phyloP scores from a whole-genome alignment of 306 rosid genomes.

The Casuarina equisetifolia region DNA sequence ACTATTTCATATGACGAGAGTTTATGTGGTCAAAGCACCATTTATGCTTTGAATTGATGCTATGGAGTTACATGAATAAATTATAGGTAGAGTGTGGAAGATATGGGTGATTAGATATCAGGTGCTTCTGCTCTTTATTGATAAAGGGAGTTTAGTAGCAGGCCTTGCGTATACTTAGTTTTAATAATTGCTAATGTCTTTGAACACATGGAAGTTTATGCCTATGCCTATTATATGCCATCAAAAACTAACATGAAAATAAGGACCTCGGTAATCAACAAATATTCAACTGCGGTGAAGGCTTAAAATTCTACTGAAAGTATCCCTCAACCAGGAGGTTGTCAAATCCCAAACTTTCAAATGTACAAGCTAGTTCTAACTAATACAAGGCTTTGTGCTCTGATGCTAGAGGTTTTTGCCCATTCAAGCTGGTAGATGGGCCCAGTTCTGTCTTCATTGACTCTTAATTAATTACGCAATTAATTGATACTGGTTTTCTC shows the following conservation, averaged over 20 bases:
- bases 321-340: not conserved
- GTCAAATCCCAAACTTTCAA: not conserved
- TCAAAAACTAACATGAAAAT: not conserved
- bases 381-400: not conserved
- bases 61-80: not conserved
- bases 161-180: not conserved
- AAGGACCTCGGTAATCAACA: not conserved
- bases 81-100: not conserved
- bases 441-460: not conserved
- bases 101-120: not conserved
- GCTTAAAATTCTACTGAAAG: not conserved
- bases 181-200: not conserved
- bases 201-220: no score
- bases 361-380: not conserved
- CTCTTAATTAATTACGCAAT: not conserved
- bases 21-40: not conserved
- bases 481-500: not conserved
- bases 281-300: not conserved
- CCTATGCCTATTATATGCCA: not conserved
- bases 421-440: not conserved
- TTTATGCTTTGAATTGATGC: not conserved
- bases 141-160: not conserved
- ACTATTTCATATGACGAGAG: not conserved
- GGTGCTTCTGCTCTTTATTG: not conserved
- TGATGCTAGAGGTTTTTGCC: not conserved